Evolutionary conservation across 2,329 filamentous ascomycete species (phyloP).

Genomic region (Trichothecium roseum): DNA sequence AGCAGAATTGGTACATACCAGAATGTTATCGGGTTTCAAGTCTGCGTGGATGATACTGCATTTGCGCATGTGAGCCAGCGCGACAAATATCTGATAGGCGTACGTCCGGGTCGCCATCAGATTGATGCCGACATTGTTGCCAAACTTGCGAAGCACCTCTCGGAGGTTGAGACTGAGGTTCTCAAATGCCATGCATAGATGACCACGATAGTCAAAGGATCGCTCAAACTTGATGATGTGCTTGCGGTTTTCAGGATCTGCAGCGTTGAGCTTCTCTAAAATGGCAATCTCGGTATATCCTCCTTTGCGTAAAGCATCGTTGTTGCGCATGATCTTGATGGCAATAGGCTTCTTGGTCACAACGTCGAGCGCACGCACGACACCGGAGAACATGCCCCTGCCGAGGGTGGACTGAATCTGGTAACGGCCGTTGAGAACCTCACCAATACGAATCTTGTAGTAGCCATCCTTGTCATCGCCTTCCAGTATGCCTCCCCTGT

Average conservation of each 20-base stretch:
- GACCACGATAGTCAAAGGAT: slow-evolving; percentile 86
- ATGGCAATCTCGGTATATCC: slow-evolving; percentile 93
- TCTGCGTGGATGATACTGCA: slow-evolving; percentile 93
- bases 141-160: slow-evolving; percentile 91
- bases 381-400: slow-evolving; percentile 92
- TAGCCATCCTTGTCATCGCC: slow-evolving; percentile 93
- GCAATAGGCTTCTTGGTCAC: slow-evolving; percentile 70
- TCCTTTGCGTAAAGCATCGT: slow-evolving; percentile 83
- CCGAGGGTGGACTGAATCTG: slow-evolving; percentile 81
- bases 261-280: slow-evolving; percentile 72
- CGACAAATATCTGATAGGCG: slow-evolving; percentile 88
- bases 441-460: slow-evolving; percentile 88
- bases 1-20: slow-evolving; percentile 39
- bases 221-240: slow-evolving; percentile 83
- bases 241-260: slow-evolving; percentile 81
- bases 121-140: slow-evolving; percentile 87
- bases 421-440: slow-evolving; percentile 81
- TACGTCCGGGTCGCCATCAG: slow-evolving; percentile 79
- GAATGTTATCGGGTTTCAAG: slow-evolving; percentile 93
- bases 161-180: slow-evolving; percentile 88
- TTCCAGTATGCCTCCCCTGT: slow-evolving; percentile 71
- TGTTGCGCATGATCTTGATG: slow-evolving; percentile 96
- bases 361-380: slow-evolving; percentile 78
- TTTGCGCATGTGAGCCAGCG: slow-evolving; percentile 76
- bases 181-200: slow-evolving; percentile 95